Percentiles rank a stretch among this genome's conserved stretches.
Conservation (phyloP, 768 basidiomycete genomes). For the Hypholoma fasciculare region DNA sequence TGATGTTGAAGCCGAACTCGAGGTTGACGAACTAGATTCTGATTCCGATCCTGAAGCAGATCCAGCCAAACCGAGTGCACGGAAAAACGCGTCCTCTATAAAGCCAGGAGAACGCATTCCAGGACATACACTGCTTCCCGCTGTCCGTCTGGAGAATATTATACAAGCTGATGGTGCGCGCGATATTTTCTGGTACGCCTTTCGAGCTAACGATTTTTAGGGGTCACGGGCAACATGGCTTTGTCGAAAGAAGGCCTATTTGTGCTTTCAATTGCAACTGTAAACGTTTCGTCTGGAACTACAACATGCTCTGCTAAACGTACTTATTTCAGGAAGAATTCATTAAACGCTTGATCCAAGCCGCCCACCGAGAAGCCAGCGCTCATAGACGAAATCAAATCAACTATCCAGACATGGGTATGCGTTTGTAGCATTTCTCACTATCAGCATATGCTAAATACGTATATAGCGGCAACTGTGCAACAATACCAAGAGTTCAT, state of each 20-base stretch:
- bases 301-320: conserved; percentile 2
- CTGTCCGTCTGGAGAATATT: conserved; percentile 70
- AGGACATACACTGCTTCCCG: conserved; percentile 69
- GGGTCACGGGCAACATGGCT: conserved; percentile 59
- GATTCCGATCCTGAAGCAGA: conserved; percentile 44
- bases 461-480: conserved; percentile 50
- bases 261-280: conserved; percentile 75
- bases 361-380: conserved; percentile 66
- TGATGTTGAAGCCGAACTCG: conserved; percentile 61
- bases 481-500: conserved; percentile 67
- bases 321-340: conserved; percentile 71
- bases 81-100: conserved; percentile 24
- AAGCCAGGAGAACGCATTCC: conserved; percentile 45
- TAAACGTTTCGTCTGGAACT: conserved; percentile 29
- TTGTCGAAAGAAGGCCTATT: conserved; percentile 78
- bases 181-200: conserved; percentile 7
- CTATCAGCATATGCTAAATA: conserved; percentile 6
- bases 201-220: conserved; percentile 27
- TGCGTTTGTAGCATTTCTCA: conserved; percentile 6
- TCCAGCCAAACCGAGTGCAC: conserved; percentile 18
- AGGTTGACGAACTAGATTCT: conserved; percentile 67
- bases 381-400: conserved; percentile 58
- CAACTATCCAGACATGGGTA: conserved; percentile 80
- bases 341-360: conserved; percentile 71
- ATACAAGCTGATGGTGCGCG: conserved; percentile 72